Conservation (phyloP, 805 yeast species). For the Lachancea thermotolerans region DNA sequence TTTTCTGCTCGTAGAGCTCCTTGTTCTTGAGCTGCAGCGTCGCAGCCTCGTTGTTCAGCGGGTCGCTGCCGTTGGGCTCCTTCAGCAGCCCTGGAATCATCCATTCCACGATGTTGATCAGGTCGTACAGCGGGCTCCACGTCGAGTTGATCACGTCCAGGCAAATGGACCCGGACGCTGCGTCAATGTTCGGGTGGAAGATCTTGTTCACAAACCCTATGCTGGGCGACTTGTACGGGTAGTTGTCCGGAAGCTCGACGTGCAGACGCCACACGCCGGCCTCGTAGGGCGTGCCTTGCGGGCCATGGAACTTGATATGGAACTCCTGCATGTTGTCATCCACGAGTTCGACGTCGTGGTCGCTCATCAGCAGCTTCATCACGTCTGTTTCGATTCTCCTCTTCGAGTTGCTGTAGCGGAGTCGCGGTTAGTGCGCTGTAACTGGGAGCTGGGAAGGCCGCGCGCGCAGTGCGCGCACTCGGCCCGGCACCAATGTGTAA, state of each 20-base stretch:
- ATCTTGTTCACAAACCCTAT: conserved; percentile 89
- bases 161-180: conserved; percentile 84
- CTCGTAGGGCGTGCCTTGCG: conserved; percentile 79
- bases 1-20: conserved; percentile 57
- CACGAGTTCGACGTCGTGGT: conserved; percentile 76
- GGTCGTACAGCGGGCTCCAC: conserved; percentile 97
- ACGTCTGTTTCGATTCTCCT: conserved; percentile 84
- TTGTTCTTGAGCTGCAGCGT: conserved; percentile 66
- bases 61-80: conserved; percentile 93
- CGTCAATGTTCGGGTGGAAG: conserved; percentile 93
- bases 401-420: conserved; percentile 23
- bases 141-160: conserved; percentile 95
- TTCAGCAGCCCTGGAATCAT: conserved; percentile 86
- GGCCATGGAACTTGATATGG: conserved; percentile 79
- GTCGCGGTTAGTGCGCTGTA: not conserved
- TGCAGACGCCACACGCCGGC: conserved; percentile 87
- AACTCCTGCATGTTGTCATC: conserved; percentile 85
- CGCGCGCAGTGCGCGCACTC: not conserved
- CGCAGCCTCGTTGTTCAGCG: conserved; percentile 86
- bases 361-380: conserved; percentile 90
- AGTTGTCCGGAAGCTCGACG: conserved; percentile 91
- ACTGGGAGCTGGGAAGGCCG: too few relatives aligned
- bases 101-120: conserved; percentile 83
- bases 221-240: conserved; percentile 93
- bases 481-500: not conserved